Base-by-base conservation (phyloP, 2,329 filamentous ascomycete genomes). In the Parascedosporium putredinis region DNA sequence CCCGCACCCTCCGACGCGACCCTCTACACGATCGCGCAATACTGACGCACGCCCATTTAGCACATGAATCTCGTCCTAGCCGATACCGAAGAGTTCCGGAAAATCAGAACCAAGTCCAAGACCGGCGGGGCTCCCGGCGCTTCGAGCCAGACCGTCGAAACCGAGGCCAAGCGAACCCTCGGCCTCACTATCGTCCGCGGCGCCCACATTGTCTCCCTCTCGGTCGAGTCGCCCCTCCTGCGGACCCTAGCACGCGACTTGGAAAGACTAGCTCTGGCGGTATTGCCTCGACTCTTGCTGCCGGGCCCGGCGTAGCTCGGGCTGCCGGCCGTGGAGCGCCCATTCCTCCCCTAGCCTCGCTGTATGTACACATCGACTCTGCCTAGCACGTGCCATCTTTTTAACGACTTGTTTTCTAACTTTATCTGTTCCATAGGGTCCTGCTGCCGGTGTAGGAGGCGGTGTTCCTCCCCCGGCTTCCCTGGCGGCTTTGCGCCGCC, bases 41-140 rank as follows among this genome's bases (percentile, higher is more conserved):
- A 31, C 52, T 53, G 33, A 54, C 52, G 12, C 23, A 9, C 25
- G 5, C 8, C 6, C 49, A 46, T 57, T n/a, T 23, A 95, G 89
- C 93, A 98, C 70, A 98, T 98, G 93, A 98, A 98, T 68, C 81
- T 98, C 57, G 93, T 98, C 54, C 86, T 98, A 55, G 93, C 91
- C 69, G 93, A 98, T 64, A 97, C 93, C 58, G 93, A 98, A 78
- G 91, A 97, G 68, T 96, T 95, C 69, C 86, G 90, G 66, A 86
- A 86, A 64, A 84, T 91, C 55, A 94, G 93, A 74, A 81, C 86
- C 68, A 91, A 86, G 74, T 80, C 80, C 59, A 94, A 93, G 72
- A 72, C 78, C 49, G 68, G 77, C 46, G 68, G 77, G 47, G 81
- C 84, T 40, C 79, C 83, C 20, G 77, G 76, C 54, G 74, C 81